phyloP scores from a whole-genome alignment of 495 filamentous ascomycete genomes.

The Aspergillus ellipticus region DNA sequence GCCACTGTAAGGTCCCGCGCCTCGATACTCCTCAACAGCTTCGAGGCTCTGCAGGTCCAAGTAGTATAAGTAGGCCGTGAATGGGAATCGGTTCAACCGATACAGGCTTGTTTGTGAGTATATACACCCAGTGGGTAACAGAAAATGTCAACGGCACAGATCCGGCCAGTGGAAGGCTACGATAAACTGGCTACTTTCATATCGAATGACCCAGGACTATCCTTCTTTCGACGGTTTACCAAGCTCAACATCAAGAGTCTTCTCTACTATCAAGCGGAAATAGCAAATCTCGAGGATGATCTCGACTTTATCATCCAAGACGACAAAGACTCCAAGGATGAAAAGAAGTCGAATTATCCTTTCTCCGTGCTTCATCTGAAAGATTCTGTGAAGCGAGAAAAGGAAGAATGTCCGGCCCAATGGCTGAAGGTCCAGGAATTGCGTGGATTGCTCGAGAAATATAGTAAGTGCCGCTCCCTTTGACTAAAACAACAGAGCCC shows the following conservation, averaged over 20 bases:
- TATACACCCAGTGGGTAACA: not conserved
- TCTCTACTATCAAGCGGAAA: conserved; percentile 34
- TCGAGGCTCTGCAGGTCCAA: not conserved
- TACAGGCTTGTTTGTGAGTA: no score
- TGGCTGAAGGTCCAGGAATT: conserved; percentile 26
- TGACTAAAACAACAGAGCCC: no score
- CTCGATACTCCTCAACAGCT: not conserved
- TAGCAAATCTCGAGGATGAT: conserved; percentile 25
- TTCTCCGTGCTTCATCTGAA: conserved; percentile 9
- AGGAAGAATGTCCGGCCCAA: conserved; percentile 6
- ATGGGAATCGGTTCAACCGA: not conserved
- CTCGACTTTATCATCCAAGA: conserved; percentile 14
- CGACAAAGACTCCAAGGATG: conserved; percentile 7
- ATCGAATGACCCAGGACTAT: conserved; percentile 10
- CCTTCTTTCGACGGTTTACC: conserved; percentile 30
- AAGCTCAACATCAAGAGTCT: conserved; percentile 28
- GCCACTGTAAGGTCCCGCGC: not conserved
- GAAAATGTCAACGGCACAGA: not conserved
- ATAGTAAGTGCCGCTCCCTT: no score
- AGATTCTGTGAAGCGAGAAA: not conserved
- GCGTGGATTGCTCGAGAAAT: conserved; percentile 18
- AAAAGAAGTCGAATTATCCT: conserved; percentile 4
- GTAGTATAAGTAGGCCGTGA: not conserved
- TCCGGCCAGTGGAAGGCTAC: conserved; percentile 6
- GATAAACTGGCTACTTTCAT: conserved; percentile 15